Evolutionary conservation across 257 asterid genomes (phyloP).

Genomic region (Solanum pinnatisectum): DNA sequence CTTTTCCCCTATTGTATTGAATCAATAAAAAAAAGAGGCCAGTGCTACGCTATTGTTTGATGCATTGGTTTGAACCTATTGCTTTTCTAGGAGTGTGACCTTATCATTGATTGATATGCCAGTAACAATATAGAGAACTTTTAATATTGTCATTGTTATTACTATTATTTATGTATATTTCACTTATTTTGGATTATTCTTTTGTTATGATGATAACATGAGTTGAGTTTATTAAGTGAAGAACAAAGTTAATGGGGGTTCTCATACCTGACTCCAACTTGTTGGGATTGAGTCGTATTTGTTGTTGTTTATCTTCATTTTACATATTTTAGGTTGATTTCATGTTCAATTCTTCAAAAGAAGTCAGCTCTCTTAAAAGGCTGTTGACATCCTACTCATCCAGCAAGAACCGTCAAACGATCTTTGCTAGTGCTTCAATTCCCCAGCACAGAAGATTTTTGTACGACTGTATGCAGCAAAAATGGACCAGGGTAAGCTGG

Average conservation of each 20-base stretch:
- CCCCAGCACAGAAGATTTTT: constrained; percentile 86
- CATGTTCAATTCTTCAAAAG: constrained; percentile 82
- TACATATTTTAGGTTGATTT: constrained; percentile 63
- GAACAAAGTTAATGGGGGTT: not conserved
- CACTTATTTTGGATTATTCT: not conserved
- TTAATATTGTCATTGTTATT: not conserved
- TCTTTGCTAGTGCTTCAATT: constrained; percentile 89
- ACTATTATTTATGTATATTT: not conserved
- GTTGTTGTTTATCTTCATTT: not conserved
- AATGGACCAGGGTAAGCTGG: constrained; percentile 82
- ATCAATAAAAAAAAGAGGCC: not conserved
- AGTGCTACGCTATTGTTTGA: not conserved
- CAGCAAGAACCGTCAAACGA: constrained; percentile 66
- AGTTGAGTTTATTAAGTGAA: not conserved
- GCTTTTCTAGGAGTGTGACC: not conserved
- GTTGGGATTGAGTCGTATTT: not conserved
- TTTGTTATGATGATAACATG: not conserved
- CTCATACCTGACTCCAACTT: not conserved
- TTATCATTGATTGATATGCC: not conserved
- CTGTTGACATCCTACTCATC: constrained; percentile 77
- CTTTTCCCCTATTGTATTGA: not conserved
- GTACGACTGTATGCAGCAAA: constrained; percentile 76
- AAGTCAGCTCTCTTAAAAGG: constrained; percentile 66
- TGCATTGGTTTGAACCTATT: not conserved
- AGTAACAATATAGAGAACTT: not conserved